A percentile compares a stretch with the other conserved stretches of the same genome.
phyloP scores from a whole-genome alignment of 352 stramenopile species.

The Globisporangium paddicum region DNA sequence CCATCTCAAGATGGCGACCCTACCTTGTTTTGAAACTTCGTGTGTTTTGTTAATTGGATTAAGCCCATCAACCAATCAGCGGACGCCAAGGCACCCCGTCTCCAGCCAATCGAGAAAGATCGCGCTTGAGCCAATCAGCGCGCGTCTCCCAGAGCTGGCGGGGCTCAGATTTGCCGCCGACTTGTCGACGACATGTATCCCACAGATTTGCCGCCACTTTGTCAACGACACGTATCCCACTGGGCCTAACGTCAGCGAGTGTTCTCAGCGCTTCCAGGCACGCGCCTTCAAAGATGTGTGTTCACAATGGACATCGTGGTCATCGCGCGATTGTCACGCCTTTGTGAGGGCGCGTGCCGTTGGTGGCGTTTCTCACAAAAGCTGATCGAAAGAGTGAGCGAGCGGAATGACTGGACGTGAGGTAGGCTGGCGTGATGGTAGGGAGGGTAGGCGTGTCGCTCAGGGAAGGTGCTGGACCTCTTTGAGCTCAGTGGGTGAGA shows the following conservation, averaged over 20 bases:
- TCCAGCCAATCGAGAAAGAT: background rate
- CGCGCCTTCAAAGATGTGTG: background rate
- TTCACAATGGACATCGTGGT: background rate
- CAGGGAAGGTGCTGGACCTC: no score
- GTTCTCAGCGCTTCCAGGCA: background rate
- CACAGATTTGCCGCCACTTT: background rate
- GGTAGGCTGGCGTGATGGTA: no score
- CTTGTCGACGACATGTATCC: background rate
- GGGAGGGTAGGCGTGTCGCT: no score
- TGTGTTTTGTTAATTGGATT: background rate
- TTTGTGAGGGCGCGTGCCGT: background rate
- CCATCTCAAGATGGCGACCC: background rate
- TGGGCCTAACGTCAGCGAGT: background rate
- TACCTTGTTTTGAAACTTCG: background rate
- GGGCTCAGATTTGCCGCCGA: background rate
- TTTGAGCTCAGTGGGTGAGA: no score
- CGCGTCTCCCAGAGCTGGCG: background rate
- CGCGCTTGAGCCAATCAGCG: no score
- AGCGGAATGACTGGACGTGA: constrained; percentile 1
- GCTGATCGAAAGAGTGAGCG: no score
- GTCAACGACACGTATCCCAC: background rate
- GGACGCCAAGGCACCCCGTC: background rate
- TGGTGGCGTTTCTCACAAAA: no score
- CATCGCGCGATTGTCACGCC: background rate
- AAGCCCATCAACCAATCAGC: background rate